Percentiles rank a stretch among this genome's conserved stretches.
These are phyloP conservation scores for Nyssa sinensis DNA, from an alignment of 148 eudicot species.

Conservation along the genomic window DNA sequence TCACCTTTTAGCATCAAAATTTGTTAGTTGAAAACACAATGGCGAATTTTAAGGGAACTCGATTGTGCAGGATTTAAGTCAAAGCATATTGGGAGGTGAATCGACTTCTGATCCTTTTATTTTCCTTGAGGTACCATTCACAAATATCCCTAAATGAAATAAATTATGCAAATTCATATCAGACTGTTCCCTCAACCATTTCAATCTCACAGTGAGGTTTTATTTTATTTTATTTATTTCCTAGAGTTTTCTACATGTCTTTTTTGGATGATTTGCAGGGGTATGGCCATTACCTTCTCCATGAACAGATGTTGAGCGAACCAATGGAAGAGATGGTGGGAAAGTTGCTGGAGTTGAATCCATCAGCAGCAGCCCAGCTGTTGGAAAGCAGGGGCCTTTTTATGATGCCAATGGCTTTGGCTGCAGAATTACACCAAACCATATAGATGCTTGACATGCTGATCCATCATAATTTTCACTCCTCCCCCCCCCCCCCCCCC, in stretches of 20 bases:
- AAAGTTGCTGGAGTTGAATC: constrained; percentile 30
- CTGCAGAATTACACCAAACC: constrained; percentile 19
- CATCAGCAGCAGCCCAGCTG: constrained; percentile 25
- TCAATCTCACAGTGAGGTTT: background rate
- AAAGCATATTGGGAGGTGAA: constrained; percentile 38
- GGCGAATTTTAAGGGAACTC: background rate
- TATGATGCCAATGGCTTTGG: constrained; percentile 24
- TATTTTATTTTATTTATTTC: background rate
- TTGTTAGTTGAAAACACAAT: background rate
- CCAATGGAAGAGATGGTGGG: constrained; percentile 46
- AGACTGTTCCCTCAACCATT: background rate
- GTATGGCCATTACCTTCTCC: constrained; percentile 41
- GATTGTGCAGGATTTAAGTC: constrained; percentile 39
- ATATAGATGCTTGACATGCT: constrained; percentile 4
- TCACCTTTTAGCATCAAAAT: background rate
- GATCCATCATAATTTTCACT: background rate
- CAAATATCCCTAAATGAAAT: background rate
- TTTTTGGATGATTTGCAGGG: constrained; percentile 26
- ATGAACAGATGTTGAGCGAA: constrained; percentile 30
- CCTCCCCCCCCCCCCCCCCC: too few species aligned
- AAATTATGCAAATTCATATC: constrained; percentile 2
- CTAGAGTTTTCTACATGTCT: background rate
- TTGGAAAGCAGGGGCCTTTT: constrained; percentile 33
- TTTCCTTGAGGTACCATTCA: constrained; percentile 35
- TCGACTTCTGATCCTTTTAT: constrained; percentile 31